A percentile compares a stretch with the other conserved stretches of the same genome.
phyloP scores from a whole-genome alignment of 164 flowering plant species.

The Santalum album region DNA sequence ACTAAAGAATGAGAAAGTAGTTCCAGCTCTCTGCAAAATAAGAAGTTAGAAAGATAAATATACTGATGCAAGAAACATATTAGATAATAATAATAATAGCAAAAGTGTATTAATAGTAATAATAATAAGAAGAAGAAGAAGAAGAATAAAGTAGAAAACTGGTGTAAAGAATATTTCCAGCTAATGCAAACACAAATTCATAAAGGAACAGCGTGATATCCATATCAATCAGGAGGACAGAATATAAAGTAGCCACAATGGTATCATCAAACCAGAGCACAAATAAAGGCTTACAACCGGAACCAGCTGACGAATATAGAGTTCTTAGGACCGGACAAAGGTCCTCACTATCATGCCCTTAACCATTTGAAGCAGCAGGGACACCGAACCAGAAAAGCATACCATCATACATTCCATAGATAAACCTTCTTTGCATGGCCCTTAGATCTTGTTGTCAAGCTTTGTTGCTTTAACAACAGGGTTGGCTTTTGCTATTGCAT shows the following conservation, averaged over 20 bases:
- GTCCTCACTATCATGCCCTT: constrained; percentile 16
- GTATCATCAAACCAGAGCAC: constrained; percentile 21
- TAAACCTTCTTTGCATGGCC: constrained; percentile 8
- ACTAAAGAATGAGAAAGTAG: too few relatives aligned
- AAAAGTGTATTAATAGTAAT: too few relatives aligned
- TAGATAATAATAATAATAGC: too few relatives aligned
- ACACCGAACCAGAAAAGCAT: constrained; percentile 16
- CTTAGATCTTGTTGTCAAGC: constrained; percentile 47
- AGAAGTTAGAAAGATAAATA: too few relatives aligned
- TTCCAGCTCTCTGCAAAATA: too few relatives aligned
- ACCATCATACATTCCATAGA: constrained; percentile 10
- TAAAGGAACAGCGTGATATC: constrained; percentile 7
- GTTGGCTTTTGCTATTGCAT: constrained; percentile 48
- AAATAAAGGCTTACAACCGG: constrained; percentile 24
- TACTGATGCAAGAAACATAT: too few relatives aligned
- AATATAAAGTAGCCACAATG: constrained; percentile 16
- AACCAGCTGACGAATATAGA: constrained; percentile 21
- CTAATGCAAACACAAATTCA: constrained; percentile 2
- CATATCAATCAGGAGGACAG: constrained; percentile 12
- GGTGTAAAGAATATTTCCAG: neutral
- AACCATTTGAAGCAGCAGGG: constrained; percentile 14
- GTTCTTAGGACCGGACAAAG: constrained; percentile 18
- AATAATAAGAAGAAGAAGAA: too few relatives aligned
- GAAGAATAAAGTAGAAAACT: too few relatives aligned
- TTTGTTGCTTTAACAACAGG: constrained; percentile 50